Conservation (phyloP, 768 basidiomycete species). For the Strobilomyces echinocephalus region DNA sequence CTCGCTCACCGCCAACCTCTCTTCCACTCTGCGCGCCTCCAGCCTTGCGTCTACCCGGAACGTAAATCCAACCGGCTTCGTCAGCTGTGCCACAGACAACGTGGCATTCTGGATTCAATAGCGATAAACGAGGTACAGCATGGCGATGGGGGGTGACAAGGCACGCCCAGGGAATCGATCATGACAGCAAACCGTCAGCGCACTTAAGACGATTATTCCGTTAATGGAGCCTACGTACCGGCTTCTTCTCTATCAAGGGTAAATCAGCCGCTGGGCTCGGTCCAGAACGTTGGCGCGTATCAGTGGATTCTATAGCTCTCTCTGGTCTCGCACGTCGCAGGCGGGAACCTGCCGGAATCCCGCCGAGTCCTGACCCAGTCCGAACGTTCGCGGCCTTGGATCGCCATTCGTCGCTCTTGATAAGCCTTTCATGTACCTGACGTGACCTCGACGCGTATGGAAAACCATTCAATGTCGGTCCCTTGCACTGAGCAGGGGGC, state of each 20-base stretch:
- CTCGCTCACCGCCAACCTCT: conserved; percentile 24
- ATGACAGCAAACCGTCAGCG: conserved; percentile 22
- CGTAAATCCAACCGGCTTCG: conserved; percentile 48
- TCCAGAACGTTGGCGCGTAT: conserved; percentile 10
- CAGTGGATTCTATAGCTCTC: background rate
- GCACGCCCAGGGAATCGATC: conserved; percentile 6
- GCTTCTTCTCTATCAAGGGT: conserved; percentile 27
- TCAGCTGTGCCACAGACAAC: conserved; percentile 31
- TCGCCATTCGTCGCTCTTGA: conserved; percentile 4
- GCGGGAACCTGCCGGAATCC: conserved; percentile 4
- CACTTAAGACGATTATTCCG: conserved; percentile 17
- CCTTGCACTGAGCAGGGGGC: conserved; percentile 6
- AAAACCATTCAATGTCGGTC: conserved; percentile 15
- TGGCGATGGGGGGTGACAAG: background rate
- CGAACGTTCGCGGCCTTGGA: conserved; percentile 1
- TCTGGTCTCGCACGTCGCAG: background rate
- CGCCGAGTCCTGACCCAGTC: background rate
- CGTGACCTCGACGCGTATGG: conserved; percentile 18
- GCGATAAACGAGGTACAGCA: conserved; percentile 18
- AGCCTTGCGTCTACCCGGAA: conserved; percentile 49
- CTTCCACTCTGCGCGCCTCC: conserved; percentile 42
- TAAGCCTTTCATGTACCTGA: conserved; percentile 7
- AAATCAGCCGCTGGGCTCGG: conserved; percentile 19
- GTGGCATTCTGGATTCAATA: conserved; percentile 21
- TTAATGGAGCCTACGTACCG: conserved; percentile 29